A percentile compares a stretch with the other conserved stretches of the same genome.
Conservation (phyloP, 305 asterid genomes). For the Fraxinus greggii region DNA sequence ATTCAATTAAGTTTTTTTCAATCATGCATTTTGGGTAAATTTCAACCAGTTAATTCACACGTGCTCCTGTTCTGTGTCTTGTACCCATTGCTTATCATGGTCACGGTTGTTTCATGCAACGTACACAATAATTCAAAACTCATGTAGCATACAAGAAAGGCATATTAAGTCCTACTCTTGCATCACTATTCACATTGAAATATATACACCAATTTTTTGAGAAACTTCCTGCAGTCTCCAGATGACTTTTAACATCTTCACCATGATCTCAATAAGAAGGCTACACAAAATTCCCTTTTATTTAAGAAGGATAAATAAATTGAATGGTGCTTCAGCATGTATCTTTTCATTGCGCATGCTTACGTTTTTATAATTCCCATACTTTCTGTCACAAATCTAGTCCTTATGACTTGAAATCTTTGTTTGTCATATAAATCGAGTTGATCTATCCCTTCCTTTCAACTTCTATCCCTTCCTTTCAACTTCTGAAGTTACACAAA, state of each 20-base stretch:
- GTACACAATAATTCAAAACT: background rate
- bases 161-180: background rate
- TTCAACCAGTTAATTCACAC: background rate
- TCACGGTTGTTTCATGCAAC: background rate
- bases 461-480: background rate
- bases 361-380: background rate
- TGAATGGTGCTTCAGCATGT: background rate
- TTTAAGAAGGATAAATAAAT: background rate
- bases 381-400: background rate
- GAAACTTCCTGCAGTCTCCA: conserved; percentile 1
- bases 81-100: background rate
- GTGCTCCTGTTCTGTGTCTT: background rate
- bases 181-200: background rate
- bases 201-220: background rate
- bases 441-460: background rate
- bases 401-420: background rate
- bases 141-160: background rate
- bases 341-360: background rate
- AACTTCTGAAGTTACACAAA: background rate
- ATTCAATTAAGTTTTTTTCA: background rate
- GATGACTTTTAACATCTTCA: background rate
- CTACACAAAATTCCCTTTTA: background rate
- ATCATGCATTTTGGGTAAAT: background rate
- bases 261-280: background rate
- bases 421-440: background rate